A percentile compares a stretch with the other conserved stretches of the same genome.
Evolutionary conservation across 2,329 filamentous ascomycete genomes (phyloP).

Genomic region (Dactylellina parvicollis): DNA sequence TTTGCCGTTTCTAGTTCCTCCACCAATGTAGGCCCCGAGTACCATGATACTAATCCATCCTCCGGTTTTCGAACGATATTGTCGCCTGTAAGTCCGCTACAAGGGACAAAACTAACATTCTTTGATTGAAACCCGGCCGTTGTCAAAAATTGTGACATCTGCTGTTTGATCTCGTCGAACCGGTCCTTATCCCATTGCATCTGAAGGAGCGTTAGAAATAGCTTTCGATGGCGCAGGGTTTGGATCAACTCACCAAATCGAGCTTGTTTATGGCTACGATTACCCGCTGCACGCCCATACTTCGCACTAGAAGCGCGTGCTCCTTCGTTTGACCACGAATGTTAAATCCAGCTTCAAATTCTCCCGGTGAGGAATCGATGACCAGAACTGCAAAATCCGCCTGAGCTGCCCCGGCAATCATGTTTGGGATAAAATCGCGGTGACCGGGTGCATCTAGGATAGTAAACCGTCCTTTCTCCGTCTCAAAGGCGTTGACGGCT

Average conservation of each 20-base stretch:
- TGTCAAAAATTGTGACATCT: conserved; percentile 82
- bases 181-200: conserved; percentile 82
- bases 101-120: conserved; percentile 86
- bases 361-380: conserved; percentile 87
- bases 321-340: conserved; percentile 93
- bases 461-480: conserved; percentile 84
- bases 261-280: conserved; percentile 96
- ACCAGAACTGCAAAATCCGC: conserved; percentile 96
- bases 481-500: conserved; percentile 93
- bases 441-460: conserved; percentile 96
- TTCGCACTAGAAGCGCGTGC: conserved; percentile 87
- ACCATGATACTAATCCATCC: conserved; percentile 73
- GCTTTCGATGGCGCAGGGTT: background rate
- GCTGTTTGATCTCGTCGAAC: conserved; percentile 84
- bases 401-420: conserved; percentile 96
- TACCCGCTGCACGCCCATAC: conserved; percentile 86
- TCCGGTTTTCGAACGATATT: conserved; percentile 76
- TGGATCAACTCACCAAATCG: conserved; percentile 67
- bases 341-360: conserved; percentile 81
- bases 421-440: conserved; percentile 95
- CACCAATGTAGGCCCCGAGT: conserved; percentile 79
- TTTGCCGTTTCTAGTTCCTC: conserved; percentile 86
- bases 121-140: conserved; percentile 82
- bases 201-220: conserved; percentile 12
- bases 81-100: conserved; percentile 86